These are phyloP conservation scores for Hyparrhenia diplandra DNA, from an alignment of 176 grass and related monocot genomes.

Conservation along the genomic window DNA sequence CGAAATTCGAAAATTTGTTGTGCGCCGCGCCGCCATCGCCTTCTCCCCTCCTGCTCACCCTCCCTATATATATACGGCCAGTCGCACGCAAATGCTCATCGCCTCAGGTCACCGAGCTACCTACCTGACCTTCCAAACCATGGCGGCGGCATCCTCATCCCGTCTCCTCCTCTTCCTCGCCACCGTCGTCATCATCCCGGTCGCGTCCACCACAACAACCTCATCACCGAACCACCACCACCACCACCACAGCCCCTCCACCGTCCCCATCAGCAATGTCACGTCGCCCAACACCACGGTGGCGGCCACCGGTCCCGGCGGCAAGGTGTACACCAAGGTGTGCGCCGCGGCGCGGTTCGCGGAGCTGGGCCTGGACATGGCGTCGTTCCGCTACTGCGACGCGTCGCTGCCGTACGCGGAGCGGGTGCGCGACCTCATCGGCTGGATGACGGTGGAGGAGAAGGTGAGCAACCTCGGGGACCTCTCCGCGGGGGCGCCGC, in stretches of 20 bases:
- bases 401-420: constrained; percentile 27
- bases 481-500: constrained; percentile 24
- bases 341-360: constrained; percentile 20
- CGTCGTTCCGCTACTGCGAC: constrained; percentile 35
- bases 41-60: background rate
- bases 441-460: constrained; percentile 40
- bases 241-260: rapidly evolving
- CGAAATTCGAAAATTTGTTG: background rate
- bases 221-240: background rate
- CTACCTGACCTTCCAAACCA: background rate
- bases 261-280: background rate
- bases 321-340: constrained; percentile 9
- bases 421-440: constrained; percentile 42
- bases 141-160: background rate
- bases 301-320: background rate
- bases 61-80: background rate
- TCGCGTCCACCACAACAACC: background rate
- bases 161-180: background rate
- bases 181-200: background rate
- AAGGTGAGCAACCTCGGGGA: constrained; percentile 40
- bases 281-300: background rate
- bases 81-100: background rate
- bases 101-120: background rate
- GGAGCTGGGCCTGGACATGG: constrained; percentile 1
- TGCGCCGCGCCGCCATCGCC: background rate